phyloP scores from a whole-genome alignment of 2,329 filamentous ascomycete genomes.

The Diaporthe sp. region DNA sequence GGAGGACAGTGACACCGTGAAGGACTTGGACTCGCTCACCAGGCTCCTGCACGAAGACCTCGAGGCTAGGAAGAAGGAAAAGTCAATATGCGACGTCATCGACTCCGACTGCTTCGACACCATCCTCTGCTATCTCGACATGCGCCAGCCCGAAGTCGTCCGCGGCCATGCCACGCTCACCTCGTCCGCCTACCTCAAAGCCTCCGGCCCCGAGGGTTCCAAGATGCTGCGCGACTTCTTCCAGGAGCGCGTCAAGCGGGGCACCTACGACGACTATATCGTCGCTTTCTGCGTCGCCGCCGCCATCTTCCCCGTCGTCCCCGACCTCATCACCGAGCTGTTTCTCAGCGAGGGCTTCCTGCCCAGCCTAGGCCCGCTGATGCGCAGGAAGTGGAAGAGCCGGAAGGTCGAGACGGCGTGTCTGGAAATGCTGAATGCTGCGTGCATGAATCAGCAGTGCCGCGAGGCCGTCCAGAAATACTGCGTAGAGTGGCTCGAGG shows the following conservation, averaged over 20 bases:
- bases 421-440: constrained; percentile 90
- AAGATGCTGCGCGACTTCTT: constrained; percentile 82
- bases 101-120: constrained; percentile 86
- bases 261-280: constrained; percentile 89
- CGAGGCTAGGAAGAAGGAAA: constrained; percentile 57
- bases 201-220: constrained; percentile 78
- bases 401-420: constrained; percentile 88
- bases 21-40: constrained; percentile 70
- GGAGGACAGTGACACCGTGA: constrained; percentile 80
- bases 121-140: constrained; percentile 87
- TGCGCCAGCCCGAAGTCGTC: constrained; percentile 80
- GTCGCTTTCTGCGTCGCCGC: constrained; percentile 94
- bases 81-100: constrained; percentile 72
- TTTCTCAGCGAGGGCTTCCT: constrained; percentile 94
- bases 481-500: constrained; percentile 88
- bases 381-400: constrained; percentile 86
- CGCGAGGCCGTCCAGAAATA: constrained; percentile 87
- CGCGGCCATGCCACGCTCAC: constrained; percentile 86
- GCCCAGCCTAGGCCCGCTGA: constrained; percentile 79
- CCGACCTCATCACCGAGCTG: constrained; percentile 79
- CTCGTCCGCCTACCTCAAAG: constrained; percentile 86
- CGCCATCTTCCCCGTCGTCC: constrained; percentile 87
- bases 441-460: constrained; percentile 87
- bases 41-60: constrained; percentile 71
- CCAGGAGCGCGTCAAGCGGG: constrained; percentile 76